Percentiles rank a stretch among this genome's conserved stretches.
Conservation (phyloP, 176 grass and related monocot species). For the Poa pratensis region DNA sequence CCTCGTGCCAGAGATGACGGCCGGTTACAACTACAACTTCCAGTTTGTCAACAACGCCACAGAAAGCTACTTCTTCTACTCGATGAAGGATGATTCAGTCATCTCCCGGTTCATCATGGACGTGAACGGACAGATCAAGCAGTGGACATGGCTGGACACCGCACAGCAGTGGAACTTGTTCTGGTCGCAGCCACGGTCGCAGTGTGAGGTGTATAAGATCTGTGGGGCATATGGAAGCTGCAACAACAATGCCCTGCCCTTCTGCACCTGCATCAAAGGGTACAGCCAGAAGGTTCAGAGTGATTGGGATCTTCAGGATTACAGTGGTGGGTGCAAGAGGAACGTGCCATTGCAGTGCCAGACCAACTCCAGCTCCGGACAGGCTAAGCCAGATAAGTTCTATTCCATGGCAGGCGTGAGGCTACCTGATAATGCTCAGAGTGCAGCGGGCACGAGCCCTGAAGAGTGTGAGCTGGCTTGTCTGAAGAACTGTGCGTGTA, state of each 20-base stretch:
- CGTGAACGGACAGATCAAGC: conserved; percentile 63
- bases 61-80: conserved; percentile 74
- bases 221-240: conserved; percentile 81
- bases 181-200: conserved; percentile 58
- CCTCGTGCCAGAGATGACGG: conserved; percentile 66
- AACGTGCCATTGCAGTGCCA: conserved; percentile 61
- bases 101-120: conserved; percentile 67
- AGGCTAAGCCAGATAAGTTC: conserved; percentile 63
- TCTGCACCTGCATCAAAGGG: conserved; percentile 68
- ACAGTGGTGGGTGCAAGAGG: conserved; percentile 64
- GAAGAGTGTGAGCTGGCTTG: conserved; percentile 62
- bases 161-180: conserved; percentile 54
- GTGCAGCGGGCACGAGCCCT: conserved; percentile 26
- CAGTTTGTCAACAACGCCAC: conserved; percentile 37
- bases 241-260: conserved; percentile 38
- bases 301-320: conserved; percentile 62
- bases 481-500: conserved; percentile 69
- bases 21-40: conserved; percentile 49
- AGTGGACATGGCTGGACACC: conserved; percentile 45
- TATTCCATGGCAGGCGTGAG: conserved; percentile 42
- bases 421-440: conserved; percentile 57
- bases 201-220: conserved; percentile 66
- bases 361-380: conserved; percentile 38
- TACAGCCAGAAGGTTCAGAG: conserved; percentile 53
- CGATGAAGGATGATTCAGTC: conserved; percentile 43